Base-by-base conservation (phyloP, 2,329 filamentous ascomycete species). In the Trichoderma sp. region DNA sequence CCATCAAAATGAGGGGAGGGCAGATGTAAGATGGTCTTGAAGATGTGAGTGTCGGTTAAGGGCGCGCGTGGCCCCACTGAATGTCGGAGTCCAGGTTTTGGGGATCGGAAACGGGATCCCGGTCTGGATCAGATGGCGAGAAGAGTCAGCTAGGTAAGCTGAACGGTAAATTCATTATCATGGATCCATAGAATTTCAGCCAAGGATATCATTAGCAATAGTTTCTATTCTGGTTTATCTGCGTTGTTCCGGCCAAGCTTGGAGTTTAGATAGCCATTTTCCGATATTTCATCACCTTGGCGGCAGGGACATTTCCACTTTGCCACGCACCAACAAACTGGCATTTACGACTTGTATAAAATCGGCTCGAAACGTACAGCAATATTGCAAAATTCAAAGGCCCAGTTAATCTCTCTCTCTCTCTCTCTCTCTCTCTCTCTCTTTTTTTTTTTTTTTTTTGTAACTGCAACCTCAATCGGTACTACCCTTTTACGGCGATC, bases 31-130 rank as follows among this genome's bases (percentile, higher is more conserved):
- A 37, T 12, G 29, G 4, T 19, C 2, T 63, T 19, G 3, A 6
- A 35, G n/a, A 63, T 25, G 58, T 25, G 12, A 37, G 27, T 42
- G 54, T 64, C 58, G 69, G 59, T 32, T 53, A 67, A 63, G 57
- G 65, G 63, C 63, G 35, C 37, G 52, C 64, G n/a, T n/a, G 54
- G 42, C 54, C 53, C 53, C 64, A 42, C 64, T 35, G 39, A 25
- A 27, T 34, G 15, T 52, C 52, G 64, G 64, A 53, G 54, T 52
- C 42, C 54, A 42, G 64, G 27, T 4, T 22, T 45, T 13, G 15
- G 42, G 17, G 6, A 27, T 67, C 64, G 64, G 64, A 67, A 59
- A 50, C 34, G 54, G 63, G 63, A 65, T 48, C 50, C 60, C 37
- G 53, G 39, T 50, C 34, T 8, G 15, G 32, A 19, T 27, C 42